These are phyloP conservation scores for Fraxinus pennsylvanica DNA, from an alignment of 257 asterid species.

Conservation along the genomic window DNA sequence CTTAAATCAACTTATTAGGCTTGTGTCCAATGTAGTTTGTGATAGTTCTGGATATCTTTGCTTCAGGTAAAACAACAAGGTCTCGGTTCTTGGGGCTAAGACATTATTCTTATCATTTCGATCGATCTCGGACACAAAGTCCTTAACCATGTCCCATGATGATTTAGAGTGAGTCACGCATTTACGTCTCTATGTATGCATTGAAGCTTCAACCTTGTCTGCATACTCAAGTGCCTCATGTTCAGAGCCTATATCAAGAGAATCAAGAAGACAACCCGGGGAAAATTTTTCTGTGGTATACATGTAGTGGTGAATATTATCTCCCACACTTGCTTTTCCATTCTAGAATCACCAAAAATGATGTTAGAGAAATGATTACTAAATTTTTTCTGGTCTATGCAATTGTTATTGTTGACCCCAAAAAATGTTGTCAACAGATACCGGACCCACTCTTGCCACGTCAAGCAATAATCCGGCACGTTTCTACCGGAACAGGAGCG, in stretches of 20 bases:
- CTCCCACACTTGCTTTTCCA: slow-evolving; percentile 85
- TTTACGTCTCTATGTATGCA: slow-evolving; percentile 83
- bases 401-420: no score
- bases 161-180: slow-evolving; percentile 64
- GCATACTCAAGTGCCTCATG: slow-evolving; percentile 88
- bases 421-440: no score
- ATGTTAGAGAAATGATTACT: slow-evolving; percentile 30
- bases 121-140: slow-evolving; percentile 45
- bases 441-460: no score
- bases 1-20: no score
- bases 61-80: slow-evolving; percentile 43
- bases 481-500: no score
- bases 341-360: slow-evolving; percentile 43
- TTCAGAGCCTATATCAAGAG: slow-evolving; percentile 63
- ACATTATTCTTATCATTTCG: slow-evolving; percentile 42
- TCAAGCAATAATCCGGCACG: no score
- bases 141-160: slow-evolving; percentile 86
- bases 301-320: slow-evolving; percentile 68
- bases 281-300: slow-evolving; percentile 58
- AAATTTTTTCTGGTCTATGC: slow-evolving; percentile 32
- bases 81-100: slow-evolving; percentile 46
- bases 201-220: slow-evolving; percentile 80
- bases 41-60: slow-evolving; percentile 49
- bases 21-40: slow-evolving; percentile 53
- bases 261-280: slow-evolving; percentile 61